Conservation (phyloP, 2,329 filamentous ascomycete genomes). For the Trichoderma hamatum region DNA sequence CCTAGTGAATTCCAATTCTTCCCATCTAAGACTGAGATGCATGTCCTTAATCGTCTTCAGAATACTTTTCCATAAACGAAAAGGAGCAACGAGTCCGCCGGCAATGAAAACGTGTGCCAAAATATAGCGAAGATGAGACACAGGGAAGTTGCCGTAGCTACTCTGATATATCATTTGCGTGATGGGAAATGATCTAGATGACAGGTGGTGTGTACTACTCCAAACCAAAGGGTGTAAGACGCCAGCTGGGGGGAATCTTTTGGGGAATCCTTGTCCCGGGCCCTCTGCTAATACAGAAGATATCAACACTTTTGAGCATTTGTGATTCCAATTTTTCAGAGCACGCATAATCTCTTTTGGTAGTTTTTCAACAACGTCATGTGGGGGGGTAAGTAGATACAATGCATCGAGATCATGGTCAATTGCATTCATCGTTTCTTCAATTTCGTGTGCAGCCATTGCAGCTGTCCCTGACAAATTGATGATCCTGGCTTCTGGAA, state of each 20-base stretch:
- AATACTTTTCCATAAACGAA: background rate
- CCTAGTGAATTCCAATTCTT: background rate
- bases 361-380: background rate
- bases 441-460: background rate
- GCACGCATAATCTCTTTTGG: background rate
- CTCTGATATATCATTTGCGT: slow-evolving; percentile 2
- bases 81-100: background rate
- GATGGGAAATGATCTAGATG: slow-evolving; percentile 7
- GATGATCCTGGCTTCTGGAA: background rate
- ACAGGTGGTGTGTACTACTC: background rate
- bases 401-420: slow-evolving; percentile 10
- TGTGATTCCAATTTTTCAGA: background rate
- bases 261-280: no score
- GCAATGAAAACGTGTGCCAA: background rate
- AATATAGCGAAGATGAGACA: no score
- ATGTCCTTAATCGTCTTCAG: background rate
- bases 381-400: background rate
- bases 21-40: background rate
- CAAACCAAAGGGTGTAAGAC: background rate
- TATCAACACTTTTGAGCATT: background rate
- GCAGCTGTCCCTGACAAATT: slow-evolving; percentile 5
- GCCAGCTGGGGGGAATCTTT: rapidly evolving
- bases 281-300: background rate
- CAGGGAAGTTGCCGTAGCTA: background rate
- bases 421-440: background rate